Evolutionary conservation across 1,284 basidiomycete genomes (phyloP), one percentile per base, ranked within the genome.

Genomic region (Ceratobasidium sp.): DNA sequence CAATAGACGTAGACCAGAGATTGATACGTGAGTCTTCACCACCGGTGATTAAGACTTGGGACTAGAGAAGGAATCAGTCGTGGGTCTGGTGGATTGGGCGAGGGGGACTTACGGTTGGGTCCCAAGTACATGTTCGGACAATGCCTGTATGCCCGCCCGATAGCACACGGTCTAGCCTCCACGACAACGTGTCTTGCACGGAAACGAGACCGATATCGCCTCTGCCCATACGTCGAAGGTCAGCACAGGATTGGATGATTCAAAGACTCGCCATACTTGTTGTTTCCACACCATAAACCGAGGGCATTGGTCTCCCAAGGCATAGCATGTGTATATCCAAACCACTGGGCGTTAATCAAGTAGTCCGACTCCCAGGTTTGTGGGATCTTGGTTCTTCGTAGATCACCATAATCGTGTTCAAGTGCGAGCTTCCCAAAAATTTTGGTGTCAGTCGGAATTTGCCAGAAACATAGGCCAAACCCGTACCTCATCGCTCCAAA

Each of bases 401-500:
- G 86, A 14, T 80, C 83, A 9, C 89, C 89, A 57, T 87, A 79
- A 57, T 83, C 85, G 76, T 84, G 81, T 19, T 85, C 77, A 56
- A 82, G 83, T 65, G 89, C 88, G 24, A 91, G 83, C 90, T 91
- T 64, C 11, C 47, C 6, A 57, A 33, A 56, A 33, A 74, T 41
- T 41, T 41, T 11, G 11, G 36, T 41, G 11, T 11, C 4, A 41
- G 36, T 41, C 36, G 36, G 11, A 11, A 41, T 41, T 41, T 41
- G 36, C 36, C 6, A 41, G 36, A 41, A 31, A 50, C 29, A n/a
- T 74, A 24, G 22, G 71, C 66, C 67, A 50, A 27, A 44, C 19
- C 77, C 82, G 44, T 76, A 91, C 92, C 83, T 94, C 91, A 48
- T 82, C 82, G 14, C 89, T 88, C 93, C 93, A 94, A 24, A 87